Conservation (phyloP, 2,329 filamentous ascomycete species). For the Xylaria sp. region DNA sequence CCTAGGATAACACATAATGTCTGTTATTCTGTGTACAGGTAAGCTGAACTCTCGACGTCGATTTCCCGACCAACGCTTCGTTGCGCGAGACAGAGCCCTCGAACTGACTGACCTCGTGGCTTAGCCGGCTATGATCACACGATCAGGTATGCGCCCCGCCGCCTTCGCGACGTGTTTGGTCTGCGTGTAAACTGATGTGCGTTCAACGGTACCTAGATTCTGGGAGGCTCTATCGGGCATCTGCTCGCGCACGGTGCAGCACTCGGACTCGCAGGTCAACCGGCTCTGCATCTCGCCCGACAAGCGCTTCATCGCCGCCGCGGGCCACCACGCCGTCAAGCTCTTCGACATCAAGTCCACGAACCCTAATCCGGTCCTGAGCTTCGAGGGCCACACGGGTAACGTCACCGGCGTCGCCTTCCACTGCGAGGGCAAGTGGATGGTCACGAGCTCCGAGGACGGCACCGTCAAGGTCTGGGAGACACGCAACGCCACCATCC, state of each 20-base stretch:
- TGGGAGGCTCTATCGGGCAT: constrained; percentile 99
- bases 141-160: constrained; percentile 59
- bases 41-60: constrained; percentile 41
- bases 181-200: constrained; percentile 4
- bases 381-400: constrained; percentile 93
- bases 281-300: constrained; percentile 98
- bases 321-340: constrained; percentile 84
- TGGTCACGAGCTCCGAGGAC: constrained; percentile 98
- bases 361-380: constrained; percentile 93
- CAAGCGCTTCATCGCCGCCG: constrained; percentile 93
- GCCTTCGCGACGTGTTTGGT: not conserved
- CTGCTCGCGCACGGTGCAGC: constrained; percentile 96
- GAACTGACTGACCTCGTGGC: constrained; percentile 32
- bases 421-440: constrained; percentile 99
- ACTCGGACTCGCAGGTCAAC: constrained; percentile 98
- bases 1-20: constrained; percentile 56
- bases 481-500: constrained; percentile 83
- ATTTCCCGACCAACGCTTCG: not conserved
- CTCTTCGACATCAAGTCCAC: constrained; percentile 98
- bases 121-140: constrained; percentile 72
- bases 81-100: constrained; percentile 10
- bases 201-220: constrained; percentile 61
- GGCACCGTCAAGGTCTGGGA: constrained; percentile 98
- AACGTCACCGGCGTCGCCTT: constrained; percentile 98
- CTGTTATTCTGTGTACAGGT: constrained; percentile 73